Base-by-base conservation (phyloP, 257 asterid species). In the Plectranthus barbatus region DNA sequence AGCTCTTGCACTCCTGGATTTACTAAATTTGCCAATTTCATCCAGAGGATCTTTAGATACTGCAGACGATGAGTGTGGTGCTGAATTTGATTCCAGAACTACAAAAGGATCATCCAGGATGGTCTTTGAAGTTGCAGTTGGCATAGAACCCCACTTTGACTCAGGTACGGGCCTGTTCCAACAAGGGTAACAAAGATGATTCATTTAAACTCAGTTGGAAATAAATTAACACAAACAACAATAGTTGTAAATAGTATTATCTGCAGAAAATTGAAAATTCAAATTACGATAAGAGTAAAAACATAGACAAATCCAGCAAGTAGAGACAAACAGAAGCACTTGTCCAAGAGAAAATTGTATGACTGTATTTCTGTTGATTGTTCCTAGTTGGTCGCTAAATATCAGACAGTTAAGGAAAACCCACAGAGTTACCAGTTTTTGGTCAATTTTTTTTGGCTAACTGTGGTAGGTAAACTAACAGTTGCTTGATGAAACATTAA, bases 21-120 rank as follows among this genome's bases (percentile, higher is more conserved):
- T 90, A 55, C 83, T 80, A 56, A 81, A 56, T 76, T 74, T 84
- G 68, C 77, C 68, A 15, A 84, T 78, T 64, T 90, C 91, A 17
- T 84, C 87, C 65, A 87, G 77, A 56, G 97, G 96, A 80, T 93
- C 95, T 4, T 80, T 42, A 50, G 76, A 75, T 53, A 65, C 68
- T 50, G 79, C 77, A n/a, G 81, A 73, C 1, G 90, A 71, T 56
- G 94, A 74, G 50, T 56, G 78, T 17, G 80, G 78, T 4, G 77
- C 67, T 48, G 92, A 78, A 71, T 80, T 80, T 53, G 97, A 79
- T 44, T 75, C 90, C 58, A 85, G 75, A 68, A 77, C 91, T 45
- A 74, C 85, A 83, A 87, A 93, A 64, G 96, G 97, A 68, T 87
- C 95, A 71, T 80, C 87, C 62, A 74, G 49, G 66, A 57, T 68